These are phyloP conservation scores for Aspergillus spinulosporus DNA, from an alignment of 2,329 filamentous ascomycete species.

Conservation along the genomic window DNA sequence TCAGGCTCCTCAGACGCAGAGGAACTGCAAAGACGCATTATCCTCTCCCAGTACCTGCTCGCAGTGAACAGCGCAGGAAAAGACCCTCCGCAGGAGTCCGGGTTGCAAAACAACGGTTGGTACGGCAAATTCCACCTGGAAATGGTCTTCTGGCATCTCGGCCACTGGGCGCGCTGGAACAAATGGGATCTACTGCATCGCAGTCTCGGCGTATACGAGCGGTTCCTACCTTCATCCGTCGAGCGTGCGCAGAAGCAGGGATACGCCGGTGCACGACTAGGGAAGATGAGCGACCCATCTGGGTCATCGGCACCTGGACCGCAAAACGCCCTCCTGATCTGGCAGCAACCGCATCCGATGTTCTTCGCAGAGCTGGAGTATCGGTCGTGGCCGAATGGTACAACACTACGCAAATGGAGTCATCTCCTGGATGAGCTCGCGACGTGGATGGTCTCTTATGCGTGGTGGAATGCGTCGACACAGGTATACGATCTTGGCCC, in stretches of 20 bases:
- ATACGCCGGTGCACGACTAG: slow-evolving; percentile 49
- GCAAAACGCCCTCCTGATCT: slow-evolving; percentile 62
- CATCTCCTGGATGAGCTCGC: slow-evolving; percentile 53
- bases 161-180: slow-evolving; percentile 44
- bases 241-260: slow-evolving; percentile 39
- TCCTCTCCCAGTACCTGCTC: slow-evolving; percentile 56
- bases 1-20: slow-evolving; percentile 36
- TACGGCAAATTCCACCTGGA: slow-evolving; percentile 60
- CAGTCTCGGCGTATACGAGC: slow-evolving; percentile 38
- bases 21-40: slow-evolving; percentile 56
- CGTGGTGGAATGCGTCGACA: slow-evolving; percentile 55
- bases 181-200: slow-evolving; percentile 4
- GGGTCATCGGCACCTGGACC: slow-evolving; percentile 59
- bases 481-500: slow-evolving; percentile 56
- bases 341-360: slow-evolving; percentile 64
- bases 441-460: slow-evolving; percentile 62
- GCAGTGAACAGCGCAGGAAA: slow-evolving; percentile 48
- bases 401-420: slow-evolving; percentile 53
- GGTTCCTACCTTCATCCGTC: slow-evolving; percentile 46
- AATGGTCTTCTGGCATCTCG: slow-evolving; percentile 57
- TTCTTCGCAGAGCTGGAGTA: slow-evolving; percentile 61
- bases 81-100: slow-evolving; percentile 34
- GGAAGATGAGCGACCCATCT: slow-evolving; percentile 60
- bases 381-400: slow-evolving; percentile 43
- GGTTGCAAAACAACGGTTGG: slow-evolving; percentile 58